Base-by-base conservation (phyloP, 192 early-diverging fungal species). In the Lobosporangium transversale region DNA sequence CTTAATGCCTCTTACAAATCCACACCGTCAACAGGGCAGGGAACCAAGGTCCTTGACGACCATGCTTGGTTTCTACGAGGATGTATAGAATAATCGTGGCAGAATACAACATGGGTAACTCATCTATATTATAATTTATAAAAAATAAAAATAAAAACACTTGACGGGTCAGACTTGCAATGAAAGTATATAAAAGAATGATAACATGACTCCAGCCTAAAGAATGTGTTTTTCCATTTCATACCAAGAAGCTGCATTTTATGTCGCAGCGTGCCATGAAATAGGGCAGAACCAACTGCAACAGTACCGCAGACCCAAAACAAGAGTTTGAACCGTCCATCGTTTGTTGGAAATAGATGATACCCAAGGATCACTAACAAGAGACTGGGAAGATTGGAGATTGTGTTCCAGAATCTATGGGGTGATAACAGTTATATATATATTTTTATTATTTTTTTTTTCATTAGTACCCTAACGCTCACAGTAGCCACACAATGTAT, bases 201-300 rank as follows among this genome's bases (percentile, higher is more conserved):
- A n/a, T n/a, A n/a, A n/a, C n/a, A n/a, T n/a, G n/a, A n/a, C n/a
- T n/a, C n/a, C n/a, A n/a, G n/a, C n/a, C n/a, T 29, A 36, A 36
- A 40, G 3, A 21, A 1, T 11, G 20, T 21, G 36, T 62, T 42
- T 23, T n/a, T 54, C 11, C 31, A 21, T n/a, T 51, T 33, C 63
- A 83, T 86, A 85, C 87, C 88, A 21, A 82, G 78, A 74, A 87
- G 83, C 44, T 92, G 92, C 83, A 86, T 86, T 24, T 78, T 69
- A 61, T 88, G 88, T 54, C 81, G 81, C n/a, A 94, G 81, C 0
- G 93, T 92, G 17, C 86, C 90, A 80, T 93, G 93, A 83, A 93
- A 93, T 51, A 90, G 68, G 54, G 87, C 87, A 55, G 86, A 89
- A 7, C 93, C 91, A 11, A 91, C 52, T 10, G 91, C 93, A 40